Evolutionary conservation across 2,329 filamentous ascomycete species (phyloP).

Genomic region (Fusarium protoensiforme): DNA sequence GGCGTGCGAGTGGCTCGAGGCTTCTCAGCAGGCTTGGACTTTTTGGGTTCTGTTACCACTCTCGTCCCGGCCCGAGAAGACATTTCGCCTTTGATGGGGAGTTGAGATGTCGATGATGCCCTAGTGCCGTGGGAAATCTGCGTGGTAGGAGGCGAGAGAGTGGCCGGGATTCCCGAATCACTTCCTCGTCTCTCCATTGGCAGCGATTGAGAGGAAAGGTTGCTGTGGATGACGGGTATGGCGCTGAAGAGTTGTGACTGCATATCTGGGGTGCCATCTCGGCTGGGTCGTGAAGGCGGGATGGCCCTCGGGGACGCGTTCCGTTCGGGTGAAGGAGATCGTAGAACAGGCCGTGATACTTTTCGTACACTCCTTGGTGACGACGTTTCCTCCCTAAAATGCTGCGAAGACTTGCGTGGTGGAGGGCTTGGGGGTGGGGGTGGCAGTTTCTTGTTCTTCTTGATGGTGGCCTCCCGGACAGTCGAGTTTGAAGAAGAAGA

Average conservation of each 20-base stretch:
- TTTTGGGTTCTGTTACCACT: constrained; percentile 33
- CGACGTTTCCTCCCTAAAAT: constrained; percentile 57
- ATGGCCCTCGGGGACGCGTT: constrained; percentile 47
- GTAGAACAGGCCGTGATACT: constrained; percentile 43
- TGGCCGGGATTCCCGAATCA: constrained; percentile 49
- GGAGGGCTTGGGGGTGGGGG: constrained; percentile 69
- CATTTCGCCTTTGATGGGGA: constrained; percentile 38
- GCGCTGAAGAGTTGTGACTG: constrained; percentile 64
- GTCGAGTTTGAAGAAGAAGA: constrained; percentile 81
- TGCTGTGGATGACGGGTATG: constrained; percentile 71
- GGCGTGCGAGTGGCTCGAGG: constrained; percentile 54
- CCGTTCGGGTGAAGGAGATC: constrained; percentile 49
- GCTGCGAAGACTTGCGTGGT: constrained; percentile 70
- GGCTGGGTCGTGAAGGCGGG: constrained; percentile 72
- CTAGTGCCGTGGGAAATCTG: constrained; percentile 44
- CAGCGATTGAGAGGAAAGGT: constrained; percentile 62
- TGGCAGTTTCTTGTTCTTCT: constrained; percentile 57
- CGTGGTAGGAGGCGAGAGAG: constrained; percentile 49
- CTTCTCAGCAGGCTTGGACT: constrained; percentile 29
- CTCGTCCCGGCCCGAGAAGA: constrained; percentile 19
- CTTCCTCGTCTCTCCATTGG: constrained; percentile 58
- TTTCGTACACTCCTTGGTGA: constrained; percentile 52
- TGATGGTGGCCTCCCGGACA: constrained; percentile 63
- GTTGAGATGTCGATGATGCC: constrained; percentile 47
- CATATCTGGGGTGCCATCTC: constrained; percentile 74